A percentile compares a stretch with the other conserved stretches of the same genome.
Evolutionary conservation across 495 filamentous ascomycete species (phyloP).

Genomic region (Xylaria cubensis): DNA sequence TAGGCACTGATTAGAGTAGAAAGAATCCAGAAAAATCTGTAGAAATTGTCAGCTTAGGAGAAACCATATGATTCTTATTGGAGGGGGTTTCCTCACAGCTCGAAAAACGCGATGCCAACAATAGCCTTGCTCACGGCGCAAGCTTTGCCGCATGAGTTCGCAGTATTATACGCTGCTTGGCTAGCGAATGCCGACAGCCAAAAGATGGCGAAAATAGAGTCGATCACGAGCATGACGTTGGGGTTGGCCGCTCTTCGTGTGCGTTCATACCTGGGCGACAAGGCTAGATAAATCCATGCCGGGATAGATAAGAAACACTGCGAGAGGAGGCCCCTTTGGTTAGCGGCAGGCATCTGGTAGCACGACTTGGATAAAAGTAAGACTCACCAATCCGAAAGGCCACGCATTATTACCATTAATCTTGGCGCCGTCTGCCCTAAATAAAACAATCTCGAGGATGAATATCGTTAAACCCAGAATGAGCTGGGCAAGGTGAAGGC

Average conservation of each 20-base stretch:
- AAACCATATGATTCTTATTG: constrained; percentile 1
- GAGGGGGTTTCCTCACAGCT: constrained; percentile 66
- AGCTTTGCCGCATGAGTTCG: constrained; percentile 53
- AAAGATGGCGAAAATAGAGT: constrained; percentile 74
- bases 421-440: constrained; percentile 63
- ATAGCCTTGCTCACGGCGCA: constrained; percentile 79
- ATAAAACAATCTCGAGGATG: constrained; percentile 75
- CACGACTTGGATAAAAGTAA: not conserved
- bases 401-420: constrained; percentile 75
- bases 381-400: constrained; percentile 78
- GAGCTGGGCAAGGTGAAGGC: constrained; percentile 65
- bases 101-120: constrained; percentile 78
- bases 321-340: not conserved
- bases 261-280: constrained; percentile 84
- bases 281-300: constrained; percentile 80
- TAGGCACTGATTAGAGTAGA: constrained; percentile 80
- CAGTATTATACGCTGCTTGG: constrained; percentile 70
- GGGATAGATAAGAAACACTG: constrained; percentile 89
- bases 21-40: constrained; percentile 74
- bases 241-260: constrained; percentile 80
- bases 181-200: constrained; percentile 87
- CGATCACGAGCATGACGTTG: constrained; percentile 79
- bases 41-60: constrained; percentile 12
- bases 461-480: constrained; percentile 73
- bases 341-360: not conserved